A percentile compares a stretch with the other conserved stretches of the same genome.
Conservation (phyloP, 108 stramenopile species). For the Asterionellopsis glacialis region DNA sequence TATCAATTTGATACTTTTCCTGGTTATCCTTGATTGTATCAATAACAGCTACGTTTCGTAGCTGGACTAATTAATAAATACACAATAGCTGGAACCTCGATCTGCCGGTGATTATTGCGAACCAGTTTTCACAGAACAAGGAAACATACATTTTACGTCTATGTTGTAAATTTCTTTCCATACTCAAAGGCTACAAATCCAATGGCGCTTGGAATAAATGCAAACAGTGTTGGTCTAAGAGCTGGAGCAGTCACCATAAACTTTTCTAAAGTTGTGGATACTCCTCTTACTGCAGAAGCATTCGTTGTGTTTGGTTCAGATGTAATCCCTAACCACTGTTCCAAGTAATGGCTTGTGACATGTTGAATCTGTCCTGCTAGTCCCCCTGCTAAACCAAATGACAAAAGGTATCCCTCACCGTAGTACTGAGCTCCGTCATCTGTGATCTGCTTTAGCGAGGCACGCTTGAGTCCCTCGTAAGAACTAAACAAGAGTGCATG, state of each 20-base stretch:
- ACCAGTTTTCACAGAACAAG: too few species aligned
- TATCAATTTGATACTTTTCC: too few species aligned
- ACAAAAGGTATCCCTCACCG: not conserved
- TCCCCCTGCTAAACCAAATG: constrained; percentile 55
- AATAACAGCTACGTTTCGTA: too few species aligned
- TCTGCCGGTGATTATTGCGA: too few species aligned
- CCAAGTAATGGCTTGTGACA: constrained; percentile 45
- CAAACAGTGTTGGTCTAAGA: constrained; percentile 32
- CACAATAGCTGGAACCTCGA: too few species aligned
- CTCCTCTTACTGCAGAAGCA: too few species aligned
- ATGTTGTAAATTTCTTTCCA: constrained; percentile 16
- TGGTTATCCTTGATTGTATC: too few species aligned
- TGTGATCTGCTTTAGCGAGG: constrained; percentile 6
- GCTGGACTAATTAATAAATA: too few species aligned
- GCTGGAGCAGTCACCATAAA: constrained; percentile 17
- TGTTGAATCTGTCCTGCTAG: constrained; percentile 60
- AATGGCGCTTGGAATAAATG: constrained; percentile 56
- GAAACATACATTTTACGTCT: too few species aligned
- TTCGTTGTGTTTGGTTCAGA: constrained; percentile 2
- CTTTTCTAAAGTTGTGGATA: not conserved
- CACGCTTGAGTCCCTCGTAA: constrained; percentile 54
- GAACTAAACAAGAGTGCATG: constrained; percentile 65
- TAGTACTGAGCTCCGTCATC: not conserved
- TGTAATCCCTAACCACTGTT: constrained; percentile 29
- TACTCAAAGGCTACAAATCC: constrained; percentile 77